phyloP scores from a whole-genome alignment of 176 grass and related monocot species.

The Musa itinerans region DNA sequence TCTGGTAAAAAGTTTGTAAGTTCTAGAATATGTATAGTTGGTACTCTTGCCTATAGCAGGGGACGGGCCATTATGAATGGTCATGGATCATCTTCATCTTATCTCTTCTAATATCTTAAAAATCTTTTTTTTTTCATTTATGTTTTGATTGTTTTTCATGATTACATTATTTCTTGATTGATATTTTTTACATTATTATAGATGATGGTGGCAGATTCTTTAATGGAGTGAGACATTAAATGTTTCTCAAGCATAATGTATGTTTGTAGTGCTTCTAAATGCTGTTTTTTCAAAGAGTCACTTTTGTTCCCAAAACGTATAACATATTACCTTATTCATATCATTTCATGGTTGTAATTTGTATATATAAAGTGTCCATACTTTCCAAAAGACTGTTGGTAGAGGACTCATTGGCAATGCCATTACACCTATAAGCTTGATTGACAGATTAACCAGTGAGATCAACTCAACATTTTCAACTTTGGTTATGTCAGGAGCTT shows the following conservation, averaged over 20 bases:
- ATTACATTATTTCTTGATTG: neutral
- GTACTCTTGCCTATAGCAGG: neutral
- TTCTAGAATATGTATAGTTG: neutral
- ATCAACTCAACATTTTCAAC: neutral
- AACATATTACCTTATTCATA: no score
- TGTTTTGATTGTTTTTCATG: neutral
- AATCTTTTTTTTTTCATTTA: neutral
- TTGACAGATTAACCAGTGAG: neutral
- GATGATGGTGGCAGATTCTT: neutral
- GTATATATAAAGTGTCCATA: no score
- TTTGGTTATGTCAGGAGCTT: conserved; percentile 50
- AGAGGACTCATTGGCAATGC: no score
- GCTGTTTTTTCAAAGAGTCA: no score
- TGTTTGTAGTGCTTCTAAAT: no score
- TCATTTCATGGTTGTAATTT: no score
- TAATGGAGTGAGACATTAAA: neutral
- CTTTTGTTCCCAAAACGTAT: no score
- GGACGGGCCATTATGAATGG: neutral
- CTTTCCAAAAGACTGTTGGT: no score
- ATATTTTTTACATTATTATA: neutral
- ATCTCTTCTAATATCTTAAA: neutral
- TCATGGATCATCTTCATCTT: neutral
- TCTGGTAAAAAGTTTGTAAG: neutral
- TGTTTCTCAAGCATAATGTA: neutral
- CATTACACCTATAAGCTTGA: neutral